phyloP scores from a whole-genome alignment of 768 basidiomycete species.

The Pisolithus microcarpus region DNA sequence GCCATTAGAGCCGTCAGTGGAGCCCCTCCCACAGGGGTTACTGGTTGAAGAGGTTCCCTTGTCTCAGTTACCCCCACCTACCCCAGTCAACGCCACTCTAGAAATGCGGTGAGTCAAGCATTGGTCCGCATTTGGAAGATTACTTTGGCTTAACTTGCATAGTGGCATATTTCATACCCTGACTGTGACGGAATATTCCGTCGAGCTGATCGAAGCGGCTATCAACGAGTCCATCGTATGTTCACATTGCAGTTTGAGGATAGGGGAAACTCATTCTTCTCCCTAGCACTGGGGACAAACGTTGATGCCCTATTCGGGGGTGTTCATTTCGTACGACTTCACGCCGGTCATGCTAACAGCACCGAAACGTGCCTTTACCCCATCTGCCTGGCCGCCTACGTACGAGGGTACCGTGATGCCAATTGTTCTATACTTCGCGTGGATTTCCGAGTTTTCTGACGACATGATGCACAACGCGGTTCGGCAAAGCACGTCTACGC shows the following conservation, averaged over 20 bases:
- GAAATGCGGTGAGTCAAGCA: slow-evolving; percentile 19
- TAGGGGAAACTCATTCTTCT: not conserved
- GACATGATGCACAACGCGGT: slow-evolving; percentile 34
- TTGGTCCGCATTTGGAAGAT: not conserved
- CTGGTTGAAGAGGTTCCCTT: no score
- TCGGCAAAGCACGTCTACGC: slow-evolving; percentile 30
- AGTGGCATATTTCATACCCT: slow-evolving; percentile 19
- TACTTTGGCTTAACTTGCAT: not conserved
- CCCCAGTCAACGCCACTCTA: slow-evolving; percentile 10
- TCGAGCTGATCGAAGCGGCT: slow-evolving; percentile 14
- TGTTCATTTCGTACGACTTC: slow-evolving; percentile 38
- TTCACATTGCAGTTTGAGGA: not conserved
- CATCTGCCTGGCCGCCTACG: slow-evolving; percentile 43
- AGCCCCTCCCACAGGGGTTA: no score
- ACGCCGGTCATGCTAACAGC: slow-evolving; percentile 44
- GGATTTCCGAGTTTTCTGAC: slow-evolving; percentile 35
- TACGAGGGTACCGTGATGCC: slow-evolving; percentile 35
- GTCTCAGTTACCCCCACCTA: slow-evolving; percentile 3
- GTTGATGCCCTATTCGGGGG: slow-evolving; percentile 30
- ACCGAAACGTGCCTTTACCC: slow-evolving; percentile 30
- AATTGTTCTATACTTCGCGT: slow-evolving; percentile 42
- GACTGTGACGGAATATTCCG: slow-evolving; percentile 18
- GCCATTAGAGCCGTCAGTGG: no score
- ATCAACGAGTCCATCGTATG: slow-evolving; percentile 14
- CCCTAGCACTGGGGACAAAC: slow-evolving; percentile 39